Evolutionary conservation across 495 filamentous ascomycete species (phyloP).

Genomic region (Trichocladium antarcticum): DNA sequence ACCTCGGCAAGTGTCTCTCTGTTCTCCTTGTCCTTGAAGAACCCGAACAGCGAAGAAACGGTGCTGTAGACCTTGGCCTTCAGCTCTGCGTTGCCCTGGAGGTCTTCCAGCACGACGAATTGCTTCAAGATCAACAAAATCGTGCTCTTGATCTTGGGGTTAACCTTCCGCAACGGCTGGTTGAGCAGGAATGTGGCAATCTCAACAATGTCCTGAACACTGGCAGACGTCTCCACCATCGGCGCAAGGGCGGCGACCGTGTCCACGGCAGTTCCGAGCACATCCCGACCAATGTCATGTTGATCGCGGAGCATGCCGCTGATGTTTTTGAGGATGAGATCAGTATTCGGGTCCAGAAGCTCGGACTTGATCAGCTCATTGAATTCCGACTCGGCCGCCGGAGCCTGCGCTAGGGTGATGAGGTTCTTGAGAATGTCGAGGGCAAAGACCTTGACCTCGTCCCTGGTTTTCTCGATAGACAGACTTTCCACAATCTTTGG

Average conservation of each 20-base stretch:
- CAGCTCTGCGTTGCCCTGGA: conserved; percentile 49
- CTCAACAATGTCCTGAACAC: conserved; percentile 60
- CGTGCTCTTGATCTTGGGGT: conserved; percentile 69
- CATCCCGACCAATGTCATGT: conserved; percentile 51
- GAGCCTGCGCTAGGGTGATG: conserved; percentile 43
- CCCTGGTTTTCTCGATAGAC: conserved; percentile 62
- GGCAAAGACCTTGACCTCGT: conserved; percentile 76
- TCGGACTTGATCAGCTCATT: conserved; percentile 48
- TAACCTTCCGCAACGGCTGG: conserved; percentile 71
- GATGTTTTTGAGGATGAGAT: conserved; percentile 54
- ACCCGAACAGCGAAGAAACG: conserved; percentile 67
- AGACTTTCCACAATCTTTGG: conserved; percentile 61
- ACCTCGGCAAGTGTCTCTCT: conserved; percentile 61
- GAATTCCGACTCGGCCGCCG: conserved; percentile 43
- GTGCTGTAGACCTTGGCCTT: conserved; percentile 49
- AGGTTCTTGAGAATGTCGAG: conserved; percentile 62
- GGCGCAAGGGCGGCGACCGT: conserved; percentile 63
- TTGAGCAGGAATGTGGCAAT: conserved; percentile 70
- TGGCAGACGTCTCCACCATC: conserved; percentile 55
- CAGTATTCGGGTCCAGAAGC: conserved; percentile 59
- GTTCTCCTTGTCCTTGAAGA: conserved; percentile 69
- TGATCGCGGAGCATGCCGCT: conserved; percentile 49
- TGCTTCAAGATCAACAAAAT: conserved; percentile 60
- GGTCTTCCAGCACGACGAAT: conserved; percentile 59
- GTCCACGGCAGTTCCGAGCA: conserved; percentile 66